Percentiles rank a stretch among this genome's conserved stretches.
Conservation (phyloP, 83 land plant species). For the Isoetes engelmannii region DNA sequence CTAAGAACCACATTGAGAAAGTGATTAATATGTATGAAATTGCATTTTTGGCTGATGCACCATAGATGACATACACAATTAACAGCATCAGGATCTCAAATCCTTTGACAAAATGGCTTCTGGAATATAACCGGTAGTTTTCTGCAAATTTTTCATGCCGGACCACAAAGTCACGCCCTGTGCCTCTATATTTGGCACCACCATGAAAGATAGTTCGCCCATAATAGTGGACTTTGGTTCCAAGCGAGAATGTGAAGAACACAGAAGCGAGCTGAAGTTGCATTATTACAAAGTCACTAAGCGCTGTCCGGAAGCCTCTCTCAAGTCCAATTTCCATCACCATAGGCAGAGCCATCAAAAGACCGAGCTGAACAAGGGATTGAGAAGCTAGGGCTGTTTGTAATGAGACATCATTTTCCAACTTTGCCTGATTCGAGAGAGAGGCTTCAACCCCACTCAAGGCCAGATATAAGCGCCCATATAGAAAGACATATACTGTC, state of each 20-base stretch:
- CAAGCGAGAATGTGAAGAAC: constrained; percentile 84
- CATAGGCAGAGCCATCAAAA: constrained; percentile 88
- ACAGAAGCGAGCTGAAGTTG: constrained; percentile 88
- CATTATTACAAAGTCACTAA: constrained; percentile 70
- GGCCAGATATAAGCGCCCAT: constrained; percentile 47
- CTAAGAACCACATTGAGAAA: constrained; percentile 68
- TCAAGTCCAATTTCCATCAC: constrained; percentile 86
- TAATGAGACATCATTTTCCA: constrained; percentile 36
- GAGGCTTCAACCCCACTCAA: constrained; percentile 64
- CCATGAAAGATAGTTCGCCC: constrained; percentile 88
- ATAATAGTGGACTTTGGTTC: constrained; percentile 72
- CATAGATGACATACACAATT: constrained; percentile 44
- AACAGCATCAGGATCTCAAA: constrained; percentile 61
- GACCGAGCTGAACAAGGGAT: constrained; percentile 71
- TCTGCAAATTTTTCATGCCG: constrained; percentile 71
- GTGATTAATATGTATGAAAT: constrained; percentile 41
- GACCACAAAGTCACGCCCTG: constrained; percentile 89
- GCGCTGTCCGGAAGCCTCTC: constrained; percentile 74
- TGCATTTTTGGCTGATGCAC: constrained; percentile 21
- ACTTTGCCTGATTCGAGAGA: constrained; percentile 33
- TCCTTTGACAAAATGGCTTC: constrained; percentile 76
- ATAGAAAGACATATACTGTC: constrained; percentile 44
- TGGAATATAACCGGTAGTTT: constrained; percentile 63
- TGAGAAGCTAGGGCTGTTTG: constrained; percentile 65
- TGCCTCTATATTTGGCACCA: constrained; percentile 83